phyloP scores from a whole-genome alignment of 2,329 filamentous ascomycete genomes.

The Albophoma yamanashiensis region DNA sequence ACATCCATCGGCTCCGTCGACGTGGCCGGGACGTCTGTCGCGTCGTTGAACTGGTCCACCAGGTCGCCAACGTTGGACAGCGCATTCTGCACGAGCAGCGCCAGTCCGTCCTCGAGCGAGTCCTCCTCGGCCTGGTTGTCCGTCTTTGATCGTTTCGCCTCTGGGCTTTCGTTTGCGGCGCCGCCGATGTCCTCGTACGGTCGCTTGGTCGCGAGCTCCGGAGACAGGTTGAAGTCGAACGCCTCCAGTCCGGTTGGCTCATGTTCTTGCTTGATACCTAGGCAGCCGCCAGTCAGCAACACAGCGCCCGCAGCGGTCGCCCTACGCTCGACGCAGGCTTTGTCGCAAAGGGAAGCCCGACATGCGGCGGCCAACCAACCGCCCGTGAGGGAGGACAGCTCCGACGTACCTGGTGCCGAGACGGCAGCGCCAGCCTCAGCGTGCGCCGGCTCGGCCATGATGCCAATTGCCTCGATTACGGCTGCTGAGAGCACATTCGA shows the following conservation, averaged over 20 bases:
- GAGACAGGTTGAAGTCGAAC: slow-evolving; percentile 22
- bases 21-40: slow-evolving; percentile 11
- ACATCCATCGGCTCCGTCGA: slow-evolving; percentile 22
- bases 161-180: slow-evolving; percentile 15
- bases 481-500: slow-evolving; percentile 11
- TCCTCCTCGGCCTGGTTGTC: slow-evolving; percentile 15
- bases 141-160: slow-evolving; percentile 23
- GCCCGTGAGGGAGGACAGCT: neutral
- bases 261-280: slow-evolving; percentile 29
- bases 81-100: slow-evolving; percentile 28
- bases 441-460: slow-evolving; percentile 30
- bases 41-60: slow-evolving; percentile 19
- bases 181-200: slow-evolving; percentile 20
- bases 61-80: slow-evolving; percentile 27
- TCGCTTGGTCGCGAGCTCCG: slow-evolving; percentile 26
- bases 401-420: slow-evolving; percentile 23
- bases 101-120: slow-evolving; percentile 23
- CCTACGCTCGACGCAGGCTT: neutral
- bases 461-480: slow-evolving; percentile 19
- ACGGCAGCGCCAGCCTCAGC: slow-evolving; percentile 21
- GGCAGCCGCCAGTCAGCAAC: slow-evolving; percentile 14
- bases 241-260: slow-evolving; percentile 18
- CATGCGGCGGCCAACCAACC: neutral
- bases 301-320: neutral
- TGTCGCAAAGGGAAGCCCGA: slow-evolving; percentile 1